These are phyloP conservation scores for Ogataea hybrid DNA, from an alignment of 1,139 yeast genomes.

Conservation along the genomic window DNA sequence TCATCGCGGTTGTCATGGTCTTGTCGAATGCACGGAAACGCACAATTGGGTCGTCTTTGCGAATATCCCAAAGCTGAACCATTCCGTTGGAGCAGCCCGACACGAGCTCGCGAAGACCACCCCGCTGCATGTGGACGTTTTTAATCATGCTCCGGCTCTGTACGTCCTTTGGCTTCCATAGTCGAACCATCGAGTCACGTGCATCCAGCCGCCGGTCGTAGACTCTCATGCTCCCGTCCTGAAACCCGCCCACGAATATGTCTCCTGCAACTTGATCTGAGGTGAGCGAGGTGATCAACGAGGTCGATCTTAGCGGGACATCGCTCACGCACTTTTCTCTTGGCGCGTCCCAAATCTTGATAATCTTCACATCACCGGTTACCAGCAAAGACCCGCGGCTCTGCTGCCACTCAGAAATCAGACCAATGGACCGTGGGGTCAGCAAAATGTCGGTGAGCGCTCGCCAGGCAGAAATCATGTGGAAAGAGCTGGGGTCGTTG, in stretches of 20 bases:
- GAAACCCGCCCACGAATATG: conserved; percentile 86
- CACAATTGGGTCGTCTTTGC: conserved; percentile 68
- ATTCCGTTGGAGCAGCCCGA: conserved; percentile 83
- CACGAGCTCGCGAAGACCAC: conserved; percentile 88
- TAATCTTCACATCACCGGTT: conserved; percentile 93
- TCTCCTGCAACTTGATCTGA: conserved; percentile 98
- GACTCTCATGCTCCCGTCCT: conserved; percentile 86
- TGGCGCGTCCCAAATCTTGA: conserved; percentile 96
- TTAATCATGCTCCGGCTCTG: conserved; percentile 56
- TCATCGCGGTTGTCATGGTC: conserved; percentile 70
- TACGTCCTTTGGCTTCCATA: conserved; percentile 54
- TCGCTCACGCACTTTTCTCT: conserved; percentile 84
- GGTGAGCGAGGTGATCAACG: conserved; percentile 85
- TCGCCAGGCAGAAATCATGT: conserved; percentile 86
- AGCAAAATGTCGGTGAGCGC: conserved; percentile 82
- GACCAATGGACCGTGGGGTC: conserved; percentile 80
- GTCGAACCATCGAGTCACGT: conserved; percentile 79
- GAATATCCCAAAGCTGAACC: conserved; percentile 87
- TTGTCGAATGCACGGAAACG: conserved; percentile 60
- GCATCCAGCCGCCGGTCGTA: conserved; percentile 87
- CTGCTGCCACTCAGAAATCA: conserved; percentile 96
- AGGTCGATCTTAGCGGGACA: conserved; percentile 87
- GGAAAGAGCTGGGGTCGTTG: conserved; percentile 53
- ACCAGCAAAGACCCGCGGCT: conserved; percentile 87
- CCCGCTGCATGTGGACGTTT: conserved; percentile 93